phyloP scores from a whole-genome alignment of 495 filamentous ascomycete species.

The Bombardia bombarda region DNA sequence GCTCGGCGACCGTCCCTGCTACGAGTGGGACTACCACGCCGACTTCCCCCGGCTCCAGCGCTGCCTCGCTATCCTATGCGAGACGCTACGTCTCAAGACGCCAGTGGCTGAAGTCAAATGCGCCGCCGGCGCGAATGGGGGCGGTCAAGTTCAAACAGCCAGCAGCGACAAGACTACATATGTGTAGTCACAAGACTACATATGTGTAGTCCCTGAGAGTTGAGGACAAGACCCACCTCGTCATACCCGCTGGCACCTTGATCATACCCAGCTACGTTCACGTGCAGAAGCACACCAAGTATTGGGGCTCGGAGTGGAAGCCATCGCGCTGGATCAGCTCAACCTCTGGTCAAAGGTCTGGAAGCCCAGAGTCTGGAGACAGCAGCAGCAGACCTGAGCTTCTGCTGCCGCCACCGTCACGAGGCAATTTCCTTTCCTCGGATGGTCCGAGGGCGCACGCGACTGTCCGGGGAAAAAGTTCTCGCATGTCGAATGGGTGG shows the following conservation, averaged over 20 bases:
- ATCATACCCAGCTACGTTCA: constrained; percentile 3
- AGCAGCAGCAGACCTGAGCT: no score
- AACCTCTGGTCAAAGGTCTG: constrained; percentile 22
- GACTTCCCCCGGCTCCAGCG: constrained; percentile 36
- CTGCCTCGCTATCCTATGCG: constrained; percentile 39
- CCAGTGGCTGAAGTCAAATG: constrained; percentile 34
- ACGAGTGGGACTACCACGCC: constrained; percentile 30
- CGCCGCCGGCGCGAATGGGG: no score
- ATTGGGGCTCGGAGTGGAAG: constrained; percentile 30
- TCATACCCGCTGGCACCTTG: constrained; percentile 12
- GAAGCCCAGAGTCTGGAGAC: no score
- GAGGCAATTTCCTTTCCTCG: no score
- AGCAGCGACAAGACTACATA: no score
- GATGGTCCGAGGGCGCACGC: constrained; percentile 40
- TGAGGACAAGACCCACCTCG: not conserved
- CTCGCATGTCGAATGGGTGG: constrained; percentile 47
- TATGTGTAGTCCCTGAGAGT: constrained; percentile 13
- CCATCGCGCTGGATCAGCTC: constrained; percentile 26
- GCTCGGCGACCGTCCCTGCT: constrained; percentile 8
- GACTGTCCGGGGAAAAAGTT: constrained; percentile 46
- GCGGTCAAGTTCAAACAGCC: no score
- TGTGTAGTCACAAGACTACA: constrained; percentile 32
- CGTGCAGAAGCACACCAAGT: constrained; percentile 16
- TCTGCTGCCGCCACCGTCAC: no score
- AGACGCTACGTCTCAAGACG: constrained; percentile 42